Evolutionary conservation across 179 eudicot species (phyloP), one percentile per base, ranked within the genome.

Genomic region (Beta lomatogona): DNA sequence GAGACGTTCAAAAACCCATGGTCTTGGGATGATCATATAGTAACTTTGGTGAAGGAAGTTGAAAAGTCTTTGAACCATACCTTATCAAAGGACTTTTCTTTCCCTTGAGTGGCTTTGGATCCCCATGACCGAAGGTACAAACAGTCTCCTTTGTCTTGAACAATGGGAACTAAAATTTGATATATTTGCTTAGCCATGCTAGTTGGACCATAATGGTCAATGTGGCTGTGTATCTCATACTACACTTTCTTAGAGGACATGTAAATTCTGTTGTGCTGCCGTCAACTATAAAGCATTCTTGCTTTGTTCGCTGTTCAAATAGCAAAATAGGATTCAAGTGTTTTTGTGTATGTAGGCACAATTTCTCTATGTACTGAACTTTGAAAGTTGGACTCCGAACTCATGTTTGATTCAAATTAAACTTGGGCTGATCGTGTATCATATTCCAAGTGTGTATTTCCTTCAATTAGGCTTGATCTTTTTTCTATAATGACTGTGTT

Each of bases 221-320:
- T 67, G 52, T 53, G 59, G 74, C 25, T 50, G 15, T 6, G 58
- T 55, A 48, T 48, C 22, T 28, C 58, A 64, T 54, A 52, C n/a
- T 58, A 48, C 71, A 22, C 3, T 58, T 4, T 31, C n/a, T 9
- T 22, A 28, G 80, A 21, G 22, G 21, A 16, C 59, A 67, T 31
- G n/a, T 14, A 54, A 16, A 64, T 57, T 55, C n/a, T 57, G 31
- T 55, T 55, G 41, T 55, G 19, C 57, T 41, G 68, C 31, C 25
- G 53, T 79, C 67, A 41, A 54, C 10, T 54, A 28, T 22, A 18
- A 79, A 71, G 67, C 25, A 46, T 68, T 58, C 58, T 70, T 63
- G 13, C 13, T 22, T 22, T 18, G 41, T 5, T 2, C 21, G 57
- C 15, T 31, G 15, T 58, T 21, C 67, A 58, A 31, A 53, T 7